These are phyloP conservation scores for Yamadazyma songkhlaensis DNA, from an alignment of 1,139 yeast genomes.

Conservation along the genomic window DNA sequence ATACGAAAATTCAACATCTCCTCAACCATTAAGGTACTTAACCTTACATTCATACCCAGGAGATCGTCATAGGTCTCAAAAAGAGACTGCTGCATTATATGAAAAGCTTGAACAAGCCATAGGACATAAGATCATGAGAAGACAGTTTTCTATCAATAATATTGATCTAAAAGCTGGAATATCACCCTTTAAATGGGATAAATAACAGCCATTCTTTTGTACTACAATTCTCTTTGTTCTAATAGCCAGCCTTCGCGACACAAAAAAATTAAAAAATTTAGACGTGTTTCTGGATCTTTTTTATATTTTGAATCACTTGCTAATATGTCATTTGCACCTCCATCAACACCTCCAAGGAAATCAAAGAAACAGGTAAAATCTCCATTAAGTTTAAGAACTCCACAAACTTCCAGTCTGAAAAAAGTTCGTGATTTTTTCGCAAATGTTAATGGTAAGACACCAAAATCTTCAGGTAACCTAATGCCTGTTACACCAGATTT, in stretches of 20 bases:
- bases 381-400: constrained; percentile 11
- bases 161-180: constrained; percentile 1
- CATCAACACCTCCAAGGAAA: constrained; percentile 16
- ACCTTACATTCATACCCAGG: constrained; percentile 1
- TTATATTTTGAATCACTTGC: not conserved
- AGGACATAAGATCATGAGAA: constrained; percentile 17
- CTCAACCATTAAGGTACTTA: constrained; percentile 5
- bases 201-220: not conserved
- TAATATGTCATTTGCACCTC: constrained; percentile 10
- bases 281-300: constrained; percentile 4
- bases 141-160: constrained; percentile 1
- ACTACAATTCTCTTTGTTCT: no score
- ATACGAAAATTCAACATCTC: constrained; percentile 1
- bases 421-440: constrained; percentile 8
- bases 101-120: constrained; percentile 21
- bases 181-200: not conserved
- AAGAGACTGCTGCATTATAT: constrained; percentile 20
- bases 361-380: constrained; percentile 7
- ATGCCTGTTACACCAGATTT: constrained; percentile 33
- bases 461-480: constrained; percentile 4
- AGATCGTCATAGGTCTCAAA: constrained; percentile 5
- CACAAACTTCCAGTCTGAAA: constrained; percentile 13
- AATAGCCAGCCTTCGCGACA: constrained; percentile 5
- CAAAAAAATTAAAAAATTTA: not conserved
- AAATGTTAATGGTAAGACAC: constrained; percentile 5